Percentiles rank a stretch among this genome's conserved stretches.
These are phyloP conservation scores for Fulvia fulva DNA, from an alignment of 2,329 filamentous ascomycete genomes.

Conservation along the genomic window DNA sequence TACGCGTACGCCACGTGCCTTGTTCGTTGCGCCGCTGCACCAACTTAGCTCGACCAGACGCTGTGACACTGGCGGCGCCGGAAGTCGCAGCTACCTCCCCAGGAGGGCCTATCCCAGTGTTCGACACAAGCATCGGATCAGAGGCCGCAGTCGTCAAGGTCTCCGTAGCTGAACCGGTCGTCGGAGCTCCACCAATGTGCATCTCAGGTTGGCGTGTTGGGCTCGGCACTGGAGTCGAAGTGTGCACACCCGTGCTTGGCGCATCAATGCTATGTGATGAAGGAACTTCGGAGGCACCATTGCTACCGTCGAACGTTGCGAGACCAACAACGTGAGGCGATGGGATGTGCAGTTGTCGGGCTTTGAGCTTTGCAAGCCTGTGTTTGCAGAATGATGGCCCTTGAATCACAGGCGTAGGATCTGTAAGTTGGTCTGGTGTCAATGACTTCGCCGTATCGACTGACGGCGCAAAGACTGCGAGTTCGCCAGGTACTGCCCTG, in stretches of 20 bases:
- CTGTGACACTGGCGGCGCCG: background rate
- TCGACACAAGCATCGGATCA: constrained; percentile 7
- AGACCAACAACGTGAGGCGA: background rate
- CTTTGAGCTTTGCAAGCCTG: constrained; percentile 9
- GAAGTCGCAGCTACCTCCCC: background rate
- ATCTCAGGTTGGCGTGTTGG: background rate
- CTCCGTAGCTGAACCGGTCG: constrained; percentile 5
- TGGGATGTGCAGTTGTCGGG: background rate
- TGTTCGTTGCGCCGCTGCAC: constrained; percentile 21
- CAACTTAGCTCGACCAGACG: constrained; percentile 17
- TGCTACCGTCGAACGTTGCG: constrained; percentile 3
- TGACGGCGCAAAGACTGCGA: background rate
- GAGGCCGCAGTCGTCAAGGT: constrained; percentile 7
- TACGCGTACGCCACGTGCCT: constrained; percentile 28
- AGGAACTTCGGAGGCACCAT: background rate
- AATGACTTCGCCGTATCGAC: background rate
- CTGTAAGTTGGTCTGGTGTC: background rate
- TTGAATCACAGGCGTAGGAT: background rate
- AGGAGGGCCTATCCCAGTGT: constrained; percentile 1
- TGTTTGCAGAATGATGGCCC: constrained; percentile 13
- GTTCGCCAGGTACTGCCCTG: background rate
- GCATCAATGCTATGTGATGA: background rate
- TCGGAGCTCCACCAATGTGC: background rate
- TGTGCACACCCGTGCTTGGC: background rate
- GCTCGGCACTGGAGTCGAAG: background rate